A percentile compares a stretch with the other conserved stretches of the same genome.
These are phyloP conservation scores for Lachnellula suecica DNA, from an alignment of 2,329 filamentous ascomycete genomes.

Conservation along the genomic window DNA sequence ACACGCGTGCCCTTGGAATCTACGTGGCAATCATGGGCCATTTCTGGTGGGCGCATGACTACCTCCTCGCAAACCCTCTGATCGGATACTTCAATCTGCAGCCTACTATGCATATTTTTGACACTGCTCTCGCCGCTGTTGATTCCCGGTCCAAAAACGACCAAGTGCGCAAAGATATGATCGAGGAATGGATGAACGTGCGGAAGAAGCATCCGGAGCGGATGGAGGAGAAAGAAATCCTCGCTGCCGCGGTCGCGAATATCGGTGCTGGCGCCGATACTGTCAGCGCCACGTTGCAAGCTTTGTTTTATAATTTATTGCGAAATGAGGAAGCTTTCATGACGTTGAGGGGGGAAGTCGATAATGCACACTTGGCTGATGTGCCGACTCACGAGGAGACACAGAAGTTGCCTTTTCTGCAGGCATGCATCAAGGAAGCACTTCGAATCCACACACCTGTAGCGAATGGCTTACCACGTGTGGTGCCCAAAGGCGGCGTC, in stretches of 20 bases:
- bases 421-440: conserved; percentile 39
- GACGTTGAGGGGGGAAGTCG: conserved; percentile 25
- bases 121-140: conserved; percentile 35
- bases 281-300: conserved; percentile 35
- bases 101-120: conserved; percentile 38
- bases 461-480: conserved; percentile 25
- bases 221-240: conserved; percentile 35
- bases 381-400: conserved; percentile 28
- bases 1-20: conserved; percentile 27
- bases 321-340: conserved; percentile 26
- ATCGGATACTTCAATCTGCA: conserved; percentile 36
- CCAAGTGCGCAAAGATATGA: conserved; percentile 35
- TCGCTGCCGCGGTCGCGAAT: conserved; percentile 34
- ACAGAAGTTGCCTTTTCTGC: conserved; percentile 34
- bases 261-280: conserved; percentile 40
- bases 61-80: conserved; percentile 37
- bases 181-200: conserved; percentile 37
- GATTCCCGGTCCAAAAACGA: conserved; percentile 34
- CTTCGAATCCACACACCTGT: conserved; percentile 35
- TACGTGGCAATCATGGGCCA: conserved; percentile 37
- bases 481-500: conserved; percentile 32
- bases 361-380: conserved; percentile 17
- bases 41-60: conserved; percentile 35
- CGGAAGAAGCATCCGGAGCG: conserved; percentile 34
- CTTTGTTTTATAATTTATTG: conserved; percentile 37